Conservation (phyloP, 495 filamentous ascomycete genomes). For the Penicillium bovifimosum region DNA sequence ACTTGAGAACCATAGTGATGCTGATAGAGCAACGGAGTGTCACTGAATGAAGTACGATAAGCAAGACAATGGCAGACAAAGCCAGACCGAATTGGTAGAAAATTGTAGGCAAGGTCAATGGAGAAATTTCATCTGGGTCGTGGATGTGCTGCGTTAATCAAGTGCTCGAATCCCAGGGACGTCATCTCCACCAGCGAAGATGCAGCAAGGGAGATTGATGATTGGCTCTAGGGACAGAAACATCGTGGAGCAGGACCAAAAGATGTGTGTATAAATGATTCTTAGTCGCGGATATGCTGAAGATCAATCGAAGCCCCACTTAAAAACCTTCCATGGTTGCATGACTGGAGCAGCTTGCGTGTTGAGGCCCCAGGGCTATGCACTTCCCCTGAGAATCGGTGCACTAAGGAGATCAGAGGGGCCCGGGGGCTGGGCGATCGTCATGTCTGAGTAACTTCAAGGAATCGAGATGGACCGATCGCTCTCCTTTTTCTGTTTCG, state of each 20-base stretch:
- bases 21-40: not conserved
- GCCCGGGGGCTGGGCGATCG: too few relatives aligned
- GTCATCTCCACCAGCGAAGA: slow-evolving; percentile 7
- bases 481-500: too few relatives aligned
- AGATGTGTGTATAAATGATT: not conserved
- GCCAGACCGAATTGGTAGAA: not conserved
- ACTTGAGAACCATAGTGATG: slow-evolving; percentile 11
- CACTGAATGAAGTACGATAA: not conserved
- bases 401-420: too few relatives aligned
- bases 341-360: slow-evolving; percentile 27
- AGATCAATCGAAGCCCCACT: slow-evolving; percentile 7
- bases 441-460: too few relatives aligned
- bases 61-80: not conserved
- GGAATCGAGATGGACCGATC: too few relatives aligned
- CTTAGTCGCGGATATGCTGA: not conserved
- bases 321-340: slow-evolving; percentile 14
- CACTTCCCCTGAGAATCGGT: slow-evolving; percentile 4
- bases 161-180: not conserved
- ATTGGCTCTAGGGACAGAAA: slow-evolving; percentile 10
- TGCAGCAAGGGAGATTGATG: not conserved
- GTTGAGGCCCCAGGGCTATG: slow-evolving; percentile 15
- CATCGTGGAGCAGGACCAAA: not conserved
- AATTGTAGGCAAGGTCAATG: not conserved
- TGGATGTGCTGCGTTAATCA: too few relatives aligned
- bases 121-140: too few relatives aligned